phyloP scores from a whole-genome alignment of 768 basidiomycete species.

The Punctularia strigosozonata region DNA sequence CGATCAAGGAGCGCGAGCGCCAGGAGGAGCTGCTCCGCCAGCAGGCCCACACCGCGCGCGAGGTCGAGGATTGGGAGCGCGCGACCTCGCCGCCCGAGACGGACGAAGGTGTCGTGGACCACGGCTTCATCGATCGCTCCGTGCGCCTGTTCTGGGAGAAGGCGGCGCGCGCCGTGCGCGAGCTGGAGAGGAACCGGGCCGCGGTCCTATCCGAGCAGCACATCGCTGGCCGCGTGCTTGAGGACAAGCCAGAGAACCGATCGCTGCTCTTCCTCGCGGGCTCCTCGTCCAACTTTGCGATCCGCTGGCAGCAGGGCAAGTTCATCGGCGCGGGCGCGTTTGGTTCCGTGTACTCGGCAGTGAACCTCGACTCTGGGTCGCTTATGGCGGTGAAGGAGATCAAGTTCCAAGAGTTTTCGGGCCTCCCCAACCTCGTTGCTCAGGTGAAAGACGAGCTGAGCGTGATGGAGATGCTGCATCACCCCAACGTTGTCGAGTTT shows the following conservation, averaged over 20 bases:
- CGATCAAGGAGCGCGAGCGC: conserved; percentile 80
- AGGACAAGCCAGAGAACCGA: conserved; percentile 87
- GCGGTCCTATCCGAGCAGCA: conserved; percentile 57
- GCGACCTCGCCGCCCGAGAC: conserved; percentile 26
- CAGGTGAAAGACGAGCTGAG: conserved; percentile 93
- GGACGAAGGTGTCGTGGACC: conserved; percentile 22
- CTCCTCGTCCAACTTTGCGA: conserved; percentile 89
- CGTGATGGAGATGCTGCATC: conserved; percentile 97
- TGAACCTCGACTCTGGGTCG: conserved; percentile 90
- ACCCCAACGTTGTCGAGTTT: conserved; percentile 97
- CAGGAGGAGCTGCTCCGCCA: conserved; percentile 52
- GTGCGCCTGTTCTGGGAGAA: conserved; percentile 73
- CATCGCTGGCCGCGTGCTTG: conserved; percentile 81
- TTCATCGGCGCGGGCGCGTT: conserved; percentile 99
- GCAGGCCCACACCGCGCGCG: conserved; percentile 34
- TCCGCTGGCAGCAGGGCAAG: conserved; percentile 96
- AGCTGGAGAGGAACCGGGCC: conserved; percentile 56
- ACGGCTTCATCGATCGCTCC: conserved; percentile 46
- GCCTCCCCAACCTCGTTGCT: conserved; percentile 76
- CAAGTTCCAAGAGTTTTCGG: conserved; percentile 88
- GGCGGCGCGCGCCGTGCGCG: conserved; percentile 41
- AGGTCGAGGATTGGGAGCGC: conserved; percentile 40
- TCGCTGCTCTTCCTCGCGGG: conserved; percentile 91
- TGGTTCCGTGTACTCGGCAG: conserved; percentile 97
- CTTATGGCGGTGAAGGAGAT: conserved; percentile 99